phyloP scores from a whole-genome alignment of 2,329 filamentous ascomycete species.

The Clarireedia hainanense region DNA sequence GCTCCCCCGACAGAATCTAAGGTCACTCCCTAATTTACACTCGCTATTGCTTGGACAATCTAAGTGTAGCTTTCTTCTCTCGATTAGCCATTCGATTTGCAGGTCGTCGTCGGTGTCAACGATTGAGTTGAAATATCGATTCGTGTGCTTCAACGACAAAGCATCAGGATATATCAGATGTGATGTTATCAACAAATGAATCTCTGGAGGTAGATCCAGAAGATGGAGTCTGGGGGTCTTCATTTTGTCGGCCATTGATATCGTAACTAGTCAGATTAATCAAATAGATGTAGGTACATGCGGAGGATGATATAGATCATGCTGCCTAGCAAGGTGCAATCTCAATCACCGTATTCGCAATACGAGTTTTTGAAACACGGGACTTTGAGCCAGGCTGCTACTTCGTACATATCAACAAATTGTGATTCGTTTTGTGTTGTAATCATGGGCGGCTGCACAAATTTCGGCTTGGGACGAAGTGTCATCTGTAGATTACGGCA shows the following conservation, averaged over 20 bases:
- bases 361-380: not conserved
- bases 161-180: slow-evolving; percentile 63
- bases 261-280: not conserved
- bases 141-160: slow-evolving; percentile 60
- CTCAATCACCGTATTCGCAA: not conserved
- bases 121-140: slow-evolving; percentile 52
- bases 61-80: slow-evolving; percentile 53
- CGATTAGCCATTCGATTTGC: slow-evolving; percentile 62
- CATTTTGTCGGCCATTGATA: not conserved
- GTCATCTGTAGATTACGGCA: no score
- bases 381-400: not conserved
- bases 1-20: slow-evolving; percentile 52
- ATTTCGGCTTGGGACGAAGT: no score
- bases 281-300: not conserved
- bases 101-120: slow-evolving; percentile 58
- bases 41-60: slow-evolving; percentile 53
- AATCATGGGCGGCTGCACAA: not conserved
- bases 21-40: slow-evolving; percentile 52
- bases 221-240: not conserved
- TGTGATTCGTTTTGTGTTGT: not conserved
- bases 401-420: not conserved
- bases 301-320: not conserved
- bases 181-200: slow-evolving; percentile 55
- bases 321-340: not conserved
- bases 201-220: slow-evolving; percentile 49